Percentiles rank a stretch among this genome's conserved stretches.
phyloP scores from a whole-genome alignment of 1,139 yeast species.

The Candida pseudoviswanathii region DNA sequence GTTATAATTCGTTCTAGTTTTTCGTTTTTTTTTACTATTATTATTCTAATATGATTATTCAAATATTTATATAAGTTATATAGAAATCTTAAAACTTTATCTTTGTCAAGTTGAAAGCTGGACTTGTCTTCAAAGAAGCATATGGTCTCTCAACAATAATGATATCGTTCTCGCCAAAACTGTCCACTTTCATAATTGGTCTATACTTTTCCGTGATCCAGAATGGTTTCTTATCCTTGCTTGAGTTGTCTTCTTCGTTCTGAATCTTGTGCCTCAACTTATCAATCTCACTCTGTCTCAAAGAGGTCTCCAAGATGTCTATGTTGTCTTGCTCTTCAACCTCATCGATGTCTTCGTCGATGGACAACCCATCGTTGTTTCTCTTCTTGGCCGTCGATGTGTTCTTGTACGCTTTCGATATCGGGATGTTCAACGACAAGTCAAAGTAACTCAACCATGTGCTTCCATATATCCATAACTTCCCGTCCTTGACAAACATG shows the following conservation, averaged over 20 bases:
- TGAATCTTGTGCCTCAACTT: constrained; percentile 30
- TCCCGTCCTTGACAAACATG: constrained; percentile 48
- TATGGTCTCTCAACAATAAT: constrained; percentile 79
- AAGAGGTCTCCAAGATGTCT: constrained; percentile 32
- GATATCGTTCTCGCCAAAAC: constrained; percentile 59
- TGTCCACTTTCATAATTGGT: constrained; percentile 66
- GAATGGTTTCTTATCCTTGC: constrained; percentile 48
- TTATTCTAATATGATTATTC: neutral
- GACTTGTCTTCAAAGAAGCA: constrained; percentile 56
- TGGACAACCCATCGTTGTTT: constrained; percentile 62
- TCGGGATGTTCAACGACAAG: constrained; percentile 60
- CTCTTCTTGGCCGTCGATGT: constrained; percentile 49
- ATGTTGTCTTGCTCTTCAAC: constrained; percentile 29
- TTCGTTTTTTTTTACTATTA: neutral
- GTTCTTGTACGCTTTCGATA: constrained; percentile 31
- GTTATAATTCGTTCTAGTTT: neutral
- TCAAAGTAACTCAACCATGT: constrained; percentile 82
- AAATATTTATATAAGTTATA: constrained; percentile 1
- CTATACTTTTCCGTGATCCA: constrained; percentile 80
- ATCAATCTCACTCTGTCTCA: constrained; percentile 35
- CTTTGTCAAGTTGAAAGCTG: constrained; percentile 78
- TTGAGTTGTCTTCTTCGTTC: constrained; percentile 24
- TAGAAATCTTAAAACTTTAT: constrained; percentile 45
- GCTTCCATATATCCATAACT: constrained; percentile 86
- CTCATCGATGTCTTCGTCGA: constrained; percentile 29